These are phyloP conservation scores for Biscogniauxia sp. DNA, from an alignment of 2,329 filamentous ascomycete genomes.

Conservation along the genomic window DNA sequence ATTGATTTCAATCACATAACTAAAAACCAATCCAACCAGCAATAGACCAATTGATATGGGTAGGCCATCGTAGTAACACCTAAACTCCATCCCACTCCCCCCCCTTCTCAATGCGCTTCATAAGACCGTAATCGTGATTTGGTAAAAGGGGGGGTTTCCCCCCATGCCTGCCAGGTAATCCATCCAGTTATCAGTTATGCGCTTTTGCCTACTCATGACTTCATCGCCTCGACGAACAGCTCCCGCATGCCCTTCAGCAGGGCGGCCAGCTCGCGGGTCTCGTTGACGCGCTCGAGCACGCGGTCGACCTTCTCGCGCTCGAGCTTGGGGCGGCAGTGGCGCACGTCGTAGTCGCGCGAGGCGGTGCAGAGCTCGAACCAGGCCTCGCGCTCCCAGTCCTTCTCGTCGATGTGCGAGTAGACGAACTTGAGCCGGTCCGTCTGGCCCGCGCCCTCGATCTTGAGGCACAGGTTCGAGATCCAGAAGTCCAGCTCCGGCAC, in stretches of 20 bases:
- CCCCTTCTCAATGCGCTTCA: background rate
- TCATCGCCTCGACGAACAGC: conserved; percentile 68
- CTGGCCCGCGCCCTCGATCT: conserved; percentile 83
- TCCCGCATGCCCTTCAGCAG: conserved; percentile 82
- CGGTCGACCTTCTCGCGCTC: conserved; percentile 74
- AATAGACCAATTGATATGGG: background rate
- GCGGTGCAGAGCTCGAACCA: conserved; percentile 90
- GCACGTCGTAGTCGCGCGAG: conserved; percentile 79
- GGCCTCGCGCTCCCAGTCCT: conserved; percentile 82
- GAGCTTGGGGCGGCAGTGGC: conserved; percentile 77
- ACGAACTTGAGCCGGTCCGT: conserved; percentile 87
- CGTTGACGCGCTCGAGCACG: conserved; percentile 77
- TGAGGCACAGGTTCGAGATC: conserved; percentile 84
- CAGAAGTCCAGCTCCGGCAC: conserved; percentile 93
- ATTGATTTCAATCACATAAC: background rate
- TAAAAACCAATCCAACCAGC: background rate
- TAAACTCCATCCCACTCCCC: background rate
- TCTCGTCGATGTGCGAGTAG: conserved; percentile 82
- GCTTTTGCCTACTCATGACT: conserved; percentile 34
- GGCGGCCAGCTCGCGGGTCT: conserved; percentile 68
- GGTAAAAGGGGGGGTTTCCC: too few species aligned
- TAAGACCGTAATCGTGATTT: background rate
- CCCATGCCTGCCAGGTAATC: conserved; percentile 1
- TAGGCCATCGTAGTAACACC: background rate
- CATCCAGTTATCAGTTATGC: background rate